Conservation (phyloP, 1,139 yeast genomes). For the Zygosaccharomyces pseudobailii region DNA sequence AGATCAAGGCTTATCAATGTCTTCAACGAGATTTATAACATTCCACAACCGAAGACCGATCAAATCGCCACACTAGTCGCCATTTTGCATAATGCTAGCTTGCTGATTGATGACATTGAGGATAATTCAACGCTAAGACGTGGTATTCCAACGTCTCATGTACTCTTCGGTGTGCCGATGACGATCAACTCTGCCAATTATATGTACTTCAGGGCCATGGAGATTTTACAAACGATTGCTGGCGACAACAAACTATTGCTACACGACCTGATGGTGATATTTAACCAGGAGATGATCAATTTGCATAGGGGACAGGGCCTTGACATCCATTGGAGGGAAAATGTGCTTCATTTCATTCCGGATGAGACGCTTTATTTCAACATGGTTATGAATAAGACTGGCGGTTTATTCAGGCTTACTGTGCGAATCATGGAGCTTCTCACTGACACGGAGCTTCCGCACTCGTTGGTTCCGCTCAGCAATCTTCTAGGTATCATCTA, state of each 20-base stretch:
- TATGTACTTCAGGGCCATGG: slow-evolving; percentile 71
- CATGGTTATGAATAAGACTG: slow-evolving; percentile 88
- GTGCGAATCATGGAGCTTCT: slow-evolving; percentile 54
- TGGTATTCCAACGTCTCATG: slow-evolving; percentile 75
- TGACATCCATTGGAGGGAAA: slow-evolving; percentile 85
- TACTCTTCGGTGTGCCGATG: slow-evolving; percentile 67
- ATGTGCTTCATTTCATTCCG: slow-evolving; percentile 48
- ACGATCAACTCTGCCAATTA: slow-evolving; percentile 81
- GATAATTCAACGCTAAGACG: slow-evolving; percentile 67
- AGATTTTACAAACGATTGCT: slow-evolving; percentile 22
- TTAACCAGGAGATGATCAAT: slow-evolving; percentile 68
- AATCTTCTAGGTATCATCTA: slow-evolving; percentile 75
- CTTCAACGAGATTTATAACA: slow-evolving; percentile 45
- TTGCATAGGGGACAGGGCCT: slow-evolving; percentile 86
- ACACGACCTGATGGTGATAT: slow-evolving; percentile 37
- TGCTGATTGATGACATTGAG: slow-evolving; percentile 81
- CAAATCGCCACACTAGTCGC: slow-evolving; percentile 46
- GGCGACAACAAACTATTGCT: slow-evolving; percentile 11
- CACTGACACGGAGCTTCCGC: slow-evolving; percentile 2
- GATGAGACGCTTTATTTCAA: slow-evolving; percentile 59
- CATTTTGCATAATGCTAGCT: slow-evolving; percentile 59
- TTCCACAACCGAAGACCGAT: slow-evolving; percentile 36
- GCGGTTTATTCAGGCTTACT: slow-evolving; percentile 77
- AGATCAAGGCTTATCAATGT: slow-evolving; percentile 45
- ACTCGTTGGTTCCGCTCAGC: slow-evolving; percentile 53